These are phyloP conservation scores for Coccomyxa sp. DNA, from an alignment of 139 green algal genomes.

Conservation along the genomic window DNA sequence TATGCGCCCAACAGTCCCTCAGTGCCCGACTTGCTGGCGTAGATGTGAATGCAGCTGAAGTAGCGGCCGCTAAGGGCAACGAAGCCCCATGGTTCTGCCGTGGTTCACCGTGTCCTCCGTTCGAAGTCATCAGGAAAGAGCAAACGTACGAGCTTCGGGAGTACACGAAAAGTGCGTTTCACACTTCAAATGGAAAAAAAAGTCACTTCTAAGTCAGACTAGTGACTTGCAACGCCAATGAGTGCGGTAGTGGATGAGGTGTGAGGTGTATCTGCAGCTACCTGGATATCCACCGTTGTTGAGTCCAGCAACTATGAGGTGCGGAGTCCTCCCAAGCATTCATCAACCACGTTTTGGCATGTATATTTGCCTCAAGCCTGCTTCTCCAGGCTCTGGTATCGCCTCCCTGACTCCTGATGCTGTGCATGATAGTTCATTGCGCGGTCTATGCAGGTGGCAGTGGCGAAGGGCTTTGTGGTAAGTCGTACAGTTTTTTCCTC, in stretches of 20 bases:
- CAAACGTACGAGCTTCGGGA: neutral
- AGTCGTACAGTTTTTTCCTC: neutral
- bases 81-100: neutral
- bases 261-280: neutral
- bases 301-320: neutral
- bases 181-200: neutral
- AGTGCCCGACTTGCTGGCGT: no score
- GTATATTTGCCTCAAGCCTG: no score
- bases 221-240: no score
- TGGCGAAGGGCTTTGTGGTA: neutral
- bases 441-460: no score
- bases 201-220: neutral
- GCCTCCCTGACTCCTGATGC: no score
- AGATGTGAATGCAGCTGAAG: no score
- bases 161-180: neutral
- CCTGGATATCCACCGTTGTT: neutral
- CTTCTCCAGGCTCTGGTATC: no score
- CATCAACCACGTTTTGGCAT: no score
- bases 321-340: no score
- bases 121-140: neutral
- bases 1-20: no score
- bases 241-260: neutral
- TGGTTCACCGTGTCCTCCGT: neutral
- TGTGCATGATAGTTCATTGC: no score
- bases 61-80: no score